Evolutionary conservation across 306 rosid genomes (phyloP).

Genomic region (Vigna unguiculata): DNA sequence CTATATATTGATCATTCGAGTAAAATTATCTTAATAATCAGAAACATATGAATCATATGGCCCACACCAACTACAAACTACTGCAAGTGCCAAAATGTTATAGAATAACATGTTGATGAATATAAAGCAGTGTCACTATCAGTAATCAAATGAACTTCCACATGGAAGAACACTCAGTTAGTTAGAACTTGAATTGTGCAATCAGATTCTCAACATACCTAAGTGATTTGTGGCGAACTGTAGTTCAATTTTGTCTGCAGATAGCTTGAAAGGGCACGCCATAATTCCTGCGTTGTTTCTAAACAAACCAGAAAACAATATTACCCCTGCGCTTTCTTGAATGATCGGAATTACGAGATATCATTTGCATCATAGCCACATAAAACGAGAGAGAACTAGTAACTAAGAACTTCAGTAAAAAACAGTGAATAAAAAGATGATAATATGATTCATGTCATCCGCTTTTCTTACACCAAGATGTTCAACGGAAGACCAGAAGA

Average conservation of each 20-base stretch:
- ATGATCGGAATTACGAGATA: constrained; percentile 32
- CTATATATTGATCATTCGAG: not conserved
- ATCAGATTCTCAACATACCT: constrained; percentile 53
- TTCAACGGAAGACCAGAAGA: constrained; percentile 75
- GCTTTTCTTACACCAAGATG: constrained; percentile 79
- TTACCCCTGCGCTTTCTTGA: constrained; percentile 26
- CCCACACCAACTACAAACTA: not conserved
- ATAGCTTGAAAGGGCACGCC: constrained; percentile 83
- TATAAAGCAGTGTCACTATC: constrained; percentile 5
- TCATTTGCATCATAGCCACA: constrained; percentile 9
- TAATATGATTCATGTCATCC: not conserved
- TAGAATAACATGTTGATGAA: not conserved
- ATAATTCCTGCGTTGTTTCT: constrained; percentile 97
- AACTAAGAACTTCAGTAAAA: constrained; percentile 13
- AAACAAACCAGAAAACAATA: constrained; percentile 50
- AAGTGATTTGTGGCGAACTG: constrained; percentile 93
- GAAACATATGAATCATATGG: not conserved
- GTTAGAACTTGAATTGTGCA: not conserved
- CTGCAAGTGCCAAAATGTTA: constrained; percentile 1
- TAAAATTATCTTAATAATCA: not conserved
- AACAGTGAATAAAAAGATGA: constrained; percentile 8
- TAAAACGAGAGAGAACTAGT: not conserved
- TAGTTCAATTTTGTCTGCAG: constrained; percentile 81
- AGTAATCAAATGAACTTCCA: constrained; percentile 25
- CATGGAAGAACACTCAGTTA: not conserved